Base-by-base conservation (phyloP, 352 stramenopile genomes). In the Globisporangium megalacanthum region DNA sequence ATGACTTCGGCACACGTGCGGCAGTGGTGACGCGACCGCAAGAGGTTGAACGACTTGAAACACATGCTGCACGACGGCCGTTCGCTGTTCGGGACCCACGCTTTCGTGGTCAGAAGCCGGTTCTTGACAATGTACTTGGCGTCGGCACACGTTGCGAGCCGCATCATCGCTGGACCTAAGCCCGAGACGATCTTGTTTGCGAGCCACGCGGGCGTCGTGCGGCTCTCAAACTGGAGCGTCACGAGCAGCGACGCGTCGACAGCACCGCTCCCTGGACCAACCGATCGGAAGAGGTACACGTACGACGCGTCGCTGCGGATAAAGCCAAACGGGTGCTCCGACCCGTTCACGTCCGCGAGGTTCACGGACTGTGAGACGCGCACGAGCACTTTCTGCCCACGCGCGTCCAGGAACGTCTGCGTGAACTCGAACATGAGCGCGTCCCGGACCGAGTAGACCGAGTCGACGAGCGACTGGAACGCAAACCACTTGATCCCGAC, bases 1-100 rank as follows among this genome's bases (percentile, higher is more conserved):
- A 92, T 92, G 60, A 94, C 88, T 56, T 94, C 83, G 39, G 78
- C 81, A 50, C 83, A 94, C 7, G 86, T 77, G 35, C 81, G 81
- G 60, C 83, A 94, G 64, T 94, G 81, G 63, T 94, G 83, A 37
- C 83, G 81, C 45, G 77, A 79, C 1, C 81, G 79, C 52, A 92
- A 62, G 52, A 89, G 58, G 49, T 75, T 83, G 53, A 92, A 92
- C 45, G 72, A 84, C 66, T 89, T 89, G 58, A 88, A 84, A 60
- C 82, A 92, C 9, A 90, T 76, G 25, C 69, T 86, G 47, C 82
- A 92, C 4, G 78, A 76, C 15, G 79, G 72, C 0, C 81, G 74
- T 54, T 87, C 77, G 51, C 77, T 75, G 61, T 89, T 89, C 1
- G 76, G 75, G 31, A 89, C 78, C 78, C 78, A 91, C 4, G 71